phyloP scores from a whole-genome alignment of 106 monocot genomes.

The Allium cepa region DNA sequence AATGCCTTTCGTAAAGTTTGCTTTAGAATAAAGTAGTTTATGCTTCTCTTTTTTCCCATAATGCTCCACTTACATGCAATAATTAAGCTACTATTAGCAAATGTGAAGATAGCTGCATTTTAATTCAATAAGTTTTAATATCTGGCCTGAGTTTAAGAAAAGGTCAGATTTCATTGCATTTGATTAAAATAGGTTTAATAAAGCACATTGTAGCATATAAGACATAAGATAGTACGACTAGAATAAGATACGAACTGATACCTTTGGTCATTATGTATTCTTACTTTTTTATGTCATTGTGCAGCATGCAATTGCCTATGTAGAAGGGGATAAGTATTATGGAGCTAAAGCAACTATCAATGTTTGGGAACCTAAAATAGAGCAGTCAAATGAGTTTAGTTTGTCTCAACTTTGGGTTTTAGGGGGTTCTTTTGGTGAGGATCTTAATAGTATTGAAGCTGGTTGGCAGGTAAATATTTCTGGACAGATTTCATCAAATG shows the following conservation, averaged over 20 bases:
- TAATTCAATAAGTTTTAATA: too few species aligned
- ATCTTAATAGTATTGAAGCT: constrained; percentile 78
- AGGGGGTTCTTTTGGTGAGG: constrained; percentile 60
- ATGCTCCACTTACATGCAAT: too few species aligned
- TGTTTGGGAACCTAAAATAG: constrained; percentile 62
- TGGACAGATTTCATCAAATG: not conserved
- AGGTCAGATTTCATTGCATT: too few species aligned
- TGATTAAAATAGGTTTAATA: too few species aligned
- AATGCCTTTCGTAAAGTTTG: not conserved
- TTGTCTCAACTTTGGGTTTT: constrained; percentile 66
- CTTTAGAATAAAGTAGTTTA: not conserved
- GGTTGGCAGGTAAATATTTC: constrained; percentile 49
- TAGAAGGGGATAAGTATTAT: constrained; percentile 53
- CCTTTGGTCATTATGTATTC: too few species aligned
- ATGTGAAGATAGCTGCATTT: too few species aligned
- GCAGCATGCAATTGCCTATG: constrained; percentile 64
- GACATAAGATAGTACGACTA: too few species aligned
- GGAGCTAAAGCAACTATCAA: constrained; percentile 63
- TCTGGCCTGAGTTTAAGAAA: too few species aligned
- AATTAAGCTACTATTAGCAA: too few species aligned
- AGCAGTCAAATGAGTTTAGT: constrained; percentile 70
- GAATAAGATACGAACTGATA: too few species aligned
- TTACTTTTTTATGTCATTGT: not conserved
- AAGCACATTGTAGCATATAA: too few species aligned
- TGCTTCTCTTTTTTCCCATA: too few species aligned